Percentiles rank a stretch among this genome's conserved stretches.
phyloP scores from a whole-genome alignment of 2,329 filamentous ascomycete species.

The Chrysoporthe deuterocubensis region DNA sequence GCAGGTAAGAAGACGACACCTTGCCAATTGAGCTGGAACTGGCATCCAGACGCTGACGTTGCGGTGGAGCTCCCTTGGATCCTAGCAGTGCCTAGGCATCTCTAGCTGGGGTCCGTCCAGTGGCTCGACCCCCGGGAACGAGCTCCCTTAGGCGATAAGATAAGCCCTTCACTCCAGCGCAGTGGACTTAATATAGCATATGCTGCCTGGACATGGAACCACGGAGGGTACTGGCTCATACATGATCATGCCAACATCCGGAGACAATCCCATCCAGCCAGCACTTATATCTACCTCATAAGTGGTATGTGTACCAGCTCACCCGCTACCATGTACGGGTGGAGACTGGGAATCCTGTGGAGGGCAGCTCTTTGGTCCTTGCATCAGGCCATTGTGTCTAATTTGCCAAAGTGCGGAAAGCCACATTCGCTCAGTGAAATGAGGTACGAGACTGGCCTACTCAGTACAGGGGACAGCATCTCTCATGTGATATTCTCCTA shows the following conservation, averaged over 20 bases:
- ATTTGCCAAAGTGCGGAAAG: conserved; percentile 1
- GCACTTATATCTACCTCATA: neutral
- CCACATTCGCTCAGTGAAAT: neutral
- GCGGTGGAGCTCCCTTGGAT: conserved; percentile 15
- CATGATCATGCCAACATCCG: neutral
- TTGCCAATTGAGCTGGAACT: conserved; percentile 13
- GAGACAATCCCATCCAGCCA: neutral
- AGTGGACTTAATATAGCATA: neutral
- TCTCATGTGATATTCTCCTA: neutral
- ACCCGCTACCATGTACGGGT: neutral
- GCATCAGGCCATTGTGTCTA: conserved; percentile 10
- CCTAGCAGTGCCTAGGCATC: neutral
- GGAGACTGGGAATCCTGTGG: neutral
- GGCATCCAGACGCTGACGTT: conserved; percentile 6
- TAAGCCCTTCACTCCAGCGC: neutral
- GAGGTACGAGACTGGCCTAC: neutral
- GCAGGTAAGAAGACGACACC: conserved; percentile 16
- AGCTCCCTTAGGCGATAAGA: conserved; percentile 10
- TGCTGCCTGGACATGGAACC: neutral
- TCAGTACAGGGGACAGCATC: neutral
- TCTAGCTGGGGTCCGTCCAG: neutral
- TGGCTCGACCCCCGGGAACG: neutral
- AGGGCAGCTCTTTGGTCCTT: neutral
- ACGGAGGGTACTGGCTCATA: neutral
- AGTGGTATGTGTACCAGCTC: neutral